Evolutionary conservation across 2,329 filamentous ascomycete genomes (phyloP), one percentile per base, ranked within the genome.

Genomic region (Penicillium sp.): DNA sequence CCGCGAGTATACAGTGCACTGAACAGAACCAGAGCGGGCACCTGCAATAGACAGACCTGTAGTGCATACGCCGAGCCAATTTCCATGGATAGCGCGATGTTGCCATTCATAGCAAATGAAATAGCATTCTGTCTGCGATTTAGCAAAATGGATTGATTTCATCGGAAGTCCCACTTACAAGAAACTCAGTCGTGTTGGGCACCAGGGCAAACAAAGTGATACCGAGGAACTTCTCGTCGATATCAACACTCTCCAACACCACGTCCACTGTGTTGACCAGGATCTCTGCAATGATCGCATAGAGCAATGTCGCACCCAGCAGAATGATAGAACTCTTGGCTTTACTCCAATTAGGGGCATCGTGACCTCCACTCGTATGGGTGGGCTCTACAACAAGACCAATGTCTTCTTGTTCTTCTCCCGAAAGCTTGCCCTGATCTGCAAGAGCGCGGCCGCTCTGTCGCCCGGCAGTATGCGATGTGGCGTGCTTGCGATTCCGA

Each of bases 101-200:
- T 99, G 54, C 94, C 94, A 68, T 99, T 97, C 93, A 99, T 99
- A 49, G 94, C 94, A 70, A 99, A 99, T 0, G 92, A 96, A 54
- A 99, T 99, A 70, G 93, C 94, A 73, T 99, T 99, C 86, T 91
- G 54, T 42, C 29, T 33, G n/a, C 12, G 23, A 31, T 54, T 57
- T n/a, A 63, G 55, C 42, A 10, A 47, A 42, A 10, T 12, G 13
- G 15, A 10, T 12, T 33, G 9, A 33, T 9, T 29, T 12, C 13
- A 42, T 24, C 47, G 34, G 21, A 21, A 13, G 16, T 10, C 10
- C n/a, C 47, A 74, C 85, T 76, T 81, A 93, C 88, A 78, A 99
- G 72, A 70, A 99, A 99, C 70, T 99, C 94, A 1, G 94, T 99
- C 1, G 94, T 97, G 76, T 99, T 99, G 12, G 94, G 94, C 7